Percentiles rank a stretch among this genome's conserved stretches.
These are phyloP conservation scores for Ophiostoma ulmi DNA, from an alignment of 2,329 filamentous ascomycete species.

Conservation along the genomic window DNA sequence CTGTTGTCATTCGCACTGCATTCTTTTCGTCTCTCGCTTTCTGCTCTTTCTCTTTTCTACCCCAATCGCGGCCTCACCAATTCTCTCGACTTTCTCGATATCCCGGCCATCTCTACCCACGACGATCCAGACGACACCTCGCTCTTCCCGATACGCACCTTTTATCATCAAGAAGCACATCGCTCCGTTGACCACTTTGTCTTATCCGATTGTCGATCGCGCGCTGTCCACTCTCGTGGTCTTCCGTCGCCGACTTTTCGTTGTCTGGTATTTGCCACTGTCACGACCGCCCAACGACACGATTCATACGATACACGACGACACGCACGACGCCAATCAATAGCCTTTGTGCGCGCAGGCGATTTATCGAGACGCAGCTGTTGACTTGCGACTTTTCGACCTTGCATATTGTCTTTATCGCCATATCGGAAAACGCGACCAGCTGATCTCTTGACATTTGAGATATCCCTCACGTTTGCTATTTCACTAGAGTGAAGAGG, in stretches of 20 bases:
- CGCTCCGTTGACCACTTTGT: neutral
- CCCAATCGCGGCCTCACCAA: neutral
- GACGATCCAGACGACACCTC: neutral
- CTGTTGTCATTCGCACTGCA: neutral
- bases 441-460: neutral
- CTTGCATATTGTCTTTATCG: neutral
- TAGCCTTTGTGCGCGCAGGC: neutral
- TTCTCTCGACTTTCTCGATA: neutral
- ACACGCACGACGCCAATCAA: constrained; percentile 6
- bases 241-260: constrained; percentile 13
- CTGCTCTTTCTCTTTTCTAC: neutral
- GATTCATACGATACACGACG: constrained; percentile 11
- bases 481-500: neutral
- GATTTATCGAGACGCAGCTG: constrained; percentile 5
- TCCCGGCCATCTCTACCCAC: neutral
- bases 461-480: neutral
- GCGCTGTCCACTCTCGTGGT: neutral
- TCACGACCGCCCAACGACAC: neutral
- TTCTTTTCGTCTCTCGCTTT: constrained; percentile 14
- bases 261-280: neutral
- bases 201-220: neutral
- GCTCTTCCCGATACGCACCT: neutral
- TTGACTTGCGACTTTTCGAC: neutral
- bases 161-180: neutral
- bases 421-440: constrained; percentile 7